phyloP scores from a whole-genome alignment of 2,329 filamentous ascomycete genomes.

The Monosporascus sp. region DNA sequence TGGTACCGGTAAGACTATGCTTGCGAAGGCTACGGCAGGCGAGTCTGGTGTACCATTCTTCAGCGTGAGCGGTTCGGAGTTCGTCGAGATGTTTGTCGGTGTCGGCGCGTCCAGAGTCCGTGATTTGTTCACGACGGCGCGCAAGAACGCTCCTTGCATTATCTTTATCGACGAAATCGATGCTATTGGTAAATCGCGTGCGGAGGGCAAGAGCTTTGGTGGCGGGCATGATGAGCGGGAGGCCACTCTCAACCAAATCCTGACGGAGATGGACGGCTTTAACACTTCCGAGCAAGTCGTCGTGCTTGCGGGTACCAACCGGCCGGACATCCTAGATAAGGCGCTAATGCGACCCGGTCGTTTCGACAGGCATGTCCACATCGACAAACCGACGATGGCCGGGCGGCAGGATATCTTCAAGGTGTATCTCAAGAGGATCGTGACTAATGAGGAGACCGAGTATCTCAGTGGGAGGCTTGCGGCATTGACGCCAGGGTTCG shows the following conservation, averaged over 20 bases:
- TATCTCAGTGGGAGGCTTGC: conserved; percentile 83
- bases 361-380: conserved; percentile 93
- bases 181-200: conserved; percentile 86
- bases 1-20: conserved; percentile 94
- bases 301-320: conserved; percentile 92
- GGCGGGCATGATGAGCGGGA: conserved; percentile 97
- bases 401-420: conserved; percentile 93
- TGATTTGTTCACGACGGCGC: conserved; percentile 88
- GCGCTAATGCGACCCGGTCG: conserved; percentile 94
- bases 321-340: conserved; percentile 90
- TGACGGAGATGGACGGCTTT: conserved; percentile 99
- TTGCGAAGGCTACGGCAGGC: conserved; percentile 95
- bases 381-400: conserved; percentile 94
- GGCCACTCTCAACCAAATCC: conserved; percentile 93
- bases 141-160: conserved; percentile 96
- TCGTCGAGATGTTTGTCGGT: conserved; percentile 99
- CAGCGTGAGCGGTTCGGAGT: conserved; percentile 96
- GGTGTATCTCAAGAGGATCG: conserved; percentile 91
- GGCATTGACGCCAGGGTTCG: conserved; percentile 91
- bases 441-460: conserved; percentile 85
- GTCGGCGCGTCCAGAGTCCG: conserved; percentile 93
- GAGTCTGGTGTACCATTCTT: conserved; percentile 97
- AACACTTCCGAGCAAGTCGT: conserved; percentile 96
- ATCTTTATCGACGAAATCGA: conserved; percentile 99
- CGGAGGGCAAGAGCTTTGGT: conserved; percentile 70